Evolutionary conservation across 2,329 filamentous ascomycete genomes (phyloP).

Genomic region (Beauveria medogensis): DNA sequence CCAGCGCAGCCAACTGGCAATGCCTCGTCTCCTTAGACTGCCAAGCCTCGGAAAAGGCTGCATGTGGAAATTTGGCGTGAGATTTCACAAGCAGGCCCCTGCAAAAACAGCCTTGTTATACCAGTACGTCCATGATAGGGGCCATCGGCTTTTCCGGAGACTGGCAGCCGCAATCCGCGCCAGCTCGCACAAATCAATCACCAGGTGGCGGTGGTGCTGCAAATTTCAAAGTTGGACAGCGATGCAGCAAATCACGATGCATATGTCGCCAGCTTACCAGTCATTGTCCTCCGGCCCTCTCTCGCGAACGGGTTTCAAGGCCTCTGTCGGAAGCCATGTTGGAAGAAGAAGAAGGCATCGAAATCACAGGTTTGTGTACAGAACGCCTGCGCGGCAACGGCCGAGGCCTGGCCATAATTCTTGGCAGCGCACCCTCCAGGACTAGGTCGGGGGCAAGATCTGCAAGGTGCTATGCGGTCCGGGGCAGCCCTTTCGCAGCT

Average conservation of each 20-base stretch:
- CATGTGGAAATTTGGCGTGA: not conserved
- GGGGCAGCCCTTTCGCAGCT: not conserved
- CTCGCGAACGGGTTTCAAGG: too few species aligned
- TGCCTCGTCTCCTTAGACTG: not conserved
- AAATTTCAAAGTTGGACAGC: too few species aligned
- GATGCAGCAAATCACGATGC: too few species aligned
- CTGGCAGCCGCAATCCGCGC: too few species aligned
- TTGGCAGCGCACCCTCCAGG: not conserved
- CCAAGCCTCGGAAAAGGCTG: not conserved
- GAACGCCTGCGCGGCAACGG: not conserved
- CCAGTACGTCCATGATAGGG: too few species aligned
- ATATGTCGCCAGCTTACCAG: too few species aligned
- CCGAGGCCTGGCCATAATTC: not conserved
- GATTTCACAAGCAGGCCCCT: not conserved
- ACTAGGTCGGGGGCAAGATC: too few species aligned
- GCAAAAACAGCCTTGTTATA: not conserved
- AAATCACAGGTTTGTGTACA: not conserved
- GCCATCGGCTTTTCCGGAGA: too few species aligned
- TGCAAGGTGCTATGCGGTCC: not conserved
- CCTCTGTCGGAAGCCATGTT: not conserved
- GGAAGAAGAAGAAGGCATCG: not conserved
- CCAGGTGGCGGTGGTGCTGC: too few species aligned
- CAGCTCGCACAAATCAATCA: too few species aligned
- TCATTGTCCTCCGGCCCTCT: too few species aligned
- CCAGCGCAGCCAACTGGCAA: not conserved